Conservation (phyloP, 768 basidiomycete species). For the Lactarius sp. region DNA sequence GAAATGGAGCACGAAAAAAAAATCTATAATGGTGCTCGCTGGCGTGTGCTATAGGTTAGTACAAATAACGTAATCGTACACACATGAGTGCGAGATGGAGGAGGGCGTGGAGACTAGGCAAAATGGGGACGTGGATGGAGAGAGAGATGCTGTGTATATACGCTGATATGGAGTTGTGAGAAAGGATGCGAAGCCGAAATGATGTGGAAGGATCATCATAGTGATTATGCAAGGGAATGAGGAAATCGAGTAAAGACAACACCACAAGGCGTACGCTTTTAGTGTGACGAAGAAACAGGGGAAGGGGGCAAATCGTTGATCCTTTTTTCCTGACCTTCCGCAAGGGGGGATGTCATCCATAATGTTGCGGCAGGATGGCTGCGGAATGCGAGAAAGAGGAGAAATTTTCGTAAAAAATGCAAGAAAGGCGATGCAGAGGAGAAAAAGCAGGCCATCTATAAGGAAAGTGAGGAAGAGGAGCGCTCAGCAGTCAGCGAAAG, state of each 20-base stretch:
- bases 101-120: constrained; percentile 2
- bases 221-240: constrained; percentile 19
- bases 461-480: constrained; percentile 7
- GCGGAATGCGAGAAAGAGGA: constrained; percentile 8
- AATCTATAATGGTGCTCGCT: constrained; percentile 23
- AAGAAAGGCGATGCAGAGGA: constrained; percentile 7
- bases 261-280: constrained; percentile 16
- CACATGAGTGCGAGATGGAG: constrained; percentile 14
- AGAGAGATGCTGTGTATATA: constrained; percentile 27
- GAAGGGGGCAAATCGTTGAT: constrained; percentile 1
- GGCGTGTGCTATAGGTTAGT: constrained; percentile 24
- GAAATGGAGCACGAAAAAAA: background rate
- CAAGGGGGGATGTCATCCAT: constrained; percentile 9
- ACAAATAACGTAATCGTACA: constrained; percentile 27
- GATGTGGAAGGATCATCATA: constrained; percentile 22
- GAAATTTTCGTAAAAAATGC: constrained; percentile 14
- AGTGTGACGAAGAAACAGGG: background rate
- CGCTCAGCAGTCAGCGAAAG: constrained; percentile 31
- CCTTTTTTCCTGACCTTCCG: constrained; percentile 22
- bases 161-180: constrained; percentile 15
- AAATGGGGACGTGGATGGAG: constrained; percentile 10
- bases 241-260: constrained; percentile 8
- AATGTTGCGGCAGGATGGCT: constrained; percentile 1
- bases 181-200: constrained; percentile 15
- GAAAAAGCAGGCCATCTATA: constrained; percentile 18